A percentile compares a stretch with the other conserved stretches of the same genome.
Conservation (phyloP, 2,329 filamentous ascomycete species). For the Neopestalotiopsis sp. region DNA sequence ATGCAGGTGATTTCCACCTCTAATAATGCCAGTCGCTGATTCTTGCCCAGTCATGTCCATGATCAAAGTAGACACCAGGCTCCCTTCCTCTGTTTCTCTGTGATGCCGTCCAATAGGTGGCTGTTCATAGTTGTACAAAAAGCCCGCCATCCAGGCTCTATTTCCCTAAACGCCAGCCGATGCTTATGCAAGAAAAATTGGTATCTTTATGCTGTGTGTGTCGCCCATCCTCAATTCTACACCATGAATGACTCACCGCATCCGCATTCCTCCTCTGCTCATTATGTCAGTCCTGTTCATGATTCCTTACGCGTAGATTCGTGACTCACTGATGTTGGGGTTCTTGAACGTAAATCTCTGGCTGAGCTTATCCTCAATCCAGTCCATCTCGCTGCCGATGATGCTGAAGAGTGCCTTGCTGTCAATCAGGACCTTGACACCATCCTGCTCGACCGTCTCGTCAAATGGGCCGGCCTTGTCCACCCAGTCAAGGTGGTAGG, state of each 20-base stretch:
- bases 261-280: slow-evolving; percentile 86
- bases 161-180: slow-evolving; percentile 18
- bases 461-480: slow-evolving; percentile 89
- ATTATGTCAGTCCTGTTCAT: slow-evolving; percentile 33
- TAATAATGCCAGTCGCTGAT: not conserved
- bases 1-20: not conserved
- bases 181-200: slow-evolving; percentile 18
- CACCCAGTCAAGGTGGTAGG: slow-evolving; percentile 94
- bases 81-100: not conserved
- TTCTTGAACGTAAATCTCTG: slow-evolving; percentile 94
- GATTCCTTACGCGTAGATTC: not conserved
- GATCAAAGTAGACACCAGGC: not conserved
- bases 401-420: slow-evolving; percentile 98
- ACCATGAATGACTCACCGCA: slow-evolving; percentile 96
- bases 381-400: slow-evolving; percentile 99
- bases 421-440: slow-evolving; percentile 93
- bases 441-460: slow-evolving; percentile 92
- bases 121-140: slow-evolving; percentile 3
- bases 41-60: not conserved
- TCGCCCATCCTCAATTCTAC: slow-evolving; percentile 32
- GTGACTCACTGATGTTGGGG: slow-evolving; percentile 91
- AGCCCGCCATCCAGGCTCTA: slow-evolving; percentile 5
- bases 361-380: slow-evolving; percentile 94
- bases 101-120: not conserved
- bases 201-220: slow-evolving; percentile 10